A percentile compares a stretch with the other conserved stretches of the same genome.
phyloP scores from a whole-genome alignment of 257 asterid species.

The Penstemon eatonii region DNA sequence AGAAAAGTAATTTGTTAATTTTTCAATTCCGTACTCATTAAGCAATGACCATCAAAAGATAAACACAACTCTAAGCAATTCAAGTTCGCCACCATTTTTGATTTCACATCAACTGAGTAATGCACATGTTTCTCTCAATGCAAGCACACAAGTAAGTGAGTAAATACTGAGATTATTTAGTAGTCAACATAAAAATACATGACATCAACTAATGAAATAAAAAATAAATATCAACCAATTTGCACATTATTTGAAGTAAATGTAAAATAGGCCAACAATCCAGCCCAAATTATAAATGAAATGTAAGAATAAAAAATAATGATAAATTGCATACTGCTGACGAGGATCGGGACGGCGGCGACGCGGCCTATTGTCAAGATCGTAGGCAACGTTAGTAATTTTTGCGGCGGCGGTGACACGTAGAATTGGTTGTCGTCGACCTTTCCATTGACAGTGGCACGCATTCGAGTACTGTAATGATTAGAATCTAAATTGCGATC shows the following conservation, averaged over 20 bases:
- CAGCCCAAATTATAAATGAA: too few relatives aligned
- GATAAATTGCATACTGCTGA: conserved; percentile 54
- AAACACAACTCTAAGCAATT: conserved; percentile 3
- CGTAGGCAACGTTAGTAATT: conserved; percentile 92
- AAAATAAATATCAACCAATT: conserved; percentile 2
- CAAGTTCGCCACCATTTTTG: conserved; percentile 1
- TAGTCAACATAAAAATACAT: not conserved
- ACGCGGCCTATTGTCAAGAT: conserved; percentile 92
- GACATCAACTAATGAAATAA: not conserved
- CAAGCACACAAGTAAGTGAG: too few relatives aligned
- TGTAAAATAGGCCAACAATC: too few relatives aligned
- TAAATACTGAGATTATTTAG: not conserved
- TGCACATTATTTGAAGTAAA: too few relatives aligned
- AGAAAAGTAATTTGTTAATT: conserved; percentile 29
- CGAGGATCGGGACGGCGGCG: conserved; percentile 78
- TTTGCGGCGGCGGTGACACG: conserved; percentile 39
- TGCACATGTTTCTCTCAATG: not conserved
- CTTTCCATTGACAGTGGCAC: conserved; percentile 48
- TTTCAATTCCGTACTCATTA: conserved; percentile 6
- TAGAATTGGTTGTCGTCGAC: conserved; percentile 34
- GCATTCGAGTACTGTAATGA: conserved; percentile 48
- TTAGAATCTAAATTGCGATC: conserved; percentile 31
- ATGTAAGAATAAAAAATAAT: not conserved
- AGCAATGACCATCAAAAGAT: conserved; percentile 11
- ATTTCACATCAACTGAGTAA: conserved; percentile 2